These are phyloP conservation scores for Taxillus chinensis DNA, from an alignment of 164 flowering plant genomes.

Conservation along the genomic window DNA sequence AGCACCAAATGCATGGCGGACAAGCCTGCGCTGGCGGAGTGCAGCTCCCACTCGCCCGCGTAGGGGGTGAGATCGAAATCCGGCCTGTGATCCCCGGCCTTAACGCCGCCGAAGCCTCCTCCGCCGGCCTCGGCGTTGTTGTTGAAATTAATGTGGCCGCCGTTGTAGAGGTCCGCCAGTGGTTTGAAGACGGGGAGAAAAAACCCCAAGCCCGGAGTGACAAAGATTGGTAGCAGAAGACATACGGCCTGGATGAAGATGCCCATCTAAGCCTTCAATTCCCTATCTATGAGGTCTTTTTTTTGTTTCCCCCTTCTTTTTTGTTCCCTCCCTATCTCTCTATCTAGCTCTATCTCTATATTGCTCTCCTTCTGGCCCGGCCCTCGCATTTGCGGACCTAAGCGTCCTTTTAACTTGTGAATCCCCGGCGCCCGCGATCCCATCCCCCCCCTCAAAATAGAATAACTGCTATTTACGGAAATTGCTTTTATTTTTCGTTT, in stretches of 20 bases:
- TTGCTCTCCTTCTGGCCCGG: too few species aligned
- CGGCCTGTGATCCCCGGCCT: too few species aligned
- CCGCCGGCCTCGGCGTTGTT: background rate
- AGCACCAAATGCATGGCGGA: conserved; percentile 64
- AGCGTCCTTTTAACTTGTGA: too few species aligned
- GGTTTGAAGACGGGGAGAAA: background rate
- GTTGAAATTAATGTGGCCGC: background rate
- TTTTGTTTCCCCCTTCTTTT: too few species aligned
- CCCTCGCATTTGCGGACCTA: too few species aligned
- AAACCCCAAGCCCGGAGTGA: background rate
- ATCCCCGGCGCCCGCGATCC: too few species aligned
- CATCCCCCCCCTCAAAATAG: too few species aligned
- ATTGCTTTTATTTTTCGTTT: too few species aligned
- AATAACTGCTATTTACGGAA: too few species aligned
- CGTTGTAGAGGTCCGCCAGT: background rate
- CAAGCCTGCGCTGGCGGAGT: conserved; percentile 31
- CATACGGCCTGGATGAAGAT: background rate
- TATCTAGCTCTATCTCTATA: too few species aligned
- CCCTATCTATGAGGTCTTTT: too few species aligned
- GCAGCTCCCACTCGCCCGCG: conserved; percentile 48
- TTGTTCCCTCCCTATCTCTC: too few species aligned
- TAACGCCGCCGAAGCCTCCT: background rate
- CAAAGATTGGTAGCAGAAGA: background rate
- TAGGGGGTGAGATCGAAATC: conserved; percentile 6
- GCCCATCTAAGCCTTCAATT: background rate